phyloP scores from a whole-genome alignment of 2,329 filamentous ascomycete species.

The Saccharata proteae region DNA sequence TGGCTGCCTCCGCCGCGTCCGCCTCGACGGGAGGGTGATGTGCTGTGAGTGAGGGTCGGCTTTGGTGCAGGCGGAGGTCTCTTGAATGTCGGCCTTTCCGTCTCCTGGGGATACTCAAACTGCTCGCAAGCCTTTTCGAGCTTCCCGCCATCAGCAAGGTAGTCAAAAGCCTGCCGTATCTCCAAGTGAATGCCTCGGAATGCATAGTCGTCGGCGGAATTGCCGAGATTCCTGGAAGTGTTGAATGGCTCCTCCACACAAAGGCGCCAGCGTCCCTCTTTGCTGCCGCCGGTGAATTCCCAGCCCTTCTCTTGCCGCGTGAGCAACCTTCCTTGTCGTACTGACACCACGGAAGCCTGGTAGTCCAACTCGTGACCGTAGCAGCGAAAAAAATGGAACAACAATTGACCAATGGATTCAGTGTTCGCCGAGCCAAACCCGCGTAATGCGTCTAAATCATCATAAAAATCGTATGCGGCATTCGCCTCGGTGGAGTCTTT shows the following conservation, averaged over 20 bases:
- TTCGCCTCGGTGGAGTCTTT: conserved; percentile 52
- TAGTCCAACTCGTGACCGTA: conserved; percentile 93
- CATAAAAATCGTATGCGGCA: conserved; percentile 66
- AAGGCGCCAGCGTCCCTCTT: conserved; percentile 54
- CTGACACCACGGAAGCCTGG: conserved; percentile 69
- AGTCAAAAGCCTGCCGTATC: conserved; percentile 74
- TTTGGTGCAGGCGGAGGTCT: conserved; percentile 39
- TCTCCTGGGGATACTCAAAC: conserved; percentile 68
- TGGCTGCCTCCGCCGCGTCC: conserved; percentile 33
- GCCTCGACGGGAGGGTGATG: conserved; percentile 36
- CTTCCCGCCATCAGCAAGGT: conserved; percentile 61
- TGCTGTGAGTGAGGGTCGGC: conserved; percentile 39
- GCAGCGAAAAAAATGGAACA: conserved; percentile 91
- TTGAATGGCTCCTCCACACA: conserved; percentile 98
- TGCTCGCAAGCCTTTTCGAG: conserved; percentile 76
- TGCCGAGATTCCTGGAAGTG: conserved; percentile 74
- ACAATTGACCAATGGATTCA: conserved; percentile 68
- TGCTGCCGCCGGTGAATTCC: conserved; percentile 47
- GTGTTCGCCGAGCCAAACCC: conserved; percentile 70
- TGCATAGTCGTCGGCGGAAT: conserved; percentile 90
- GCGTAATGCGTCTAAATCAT: conserved; percentile 63
- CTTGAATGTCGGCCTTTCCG: conserved; percentile 53
- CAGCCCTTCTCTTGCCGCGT: conserved; percentile 80
- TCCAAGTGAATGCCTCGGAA: conserved; percentile 87
- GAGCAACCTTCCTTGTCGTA: conserved; percentile 66